Evolutionary conservation across 306 rosid species (phyloP).

Genomic region (Hylodesmum podocarpum): DNA sequence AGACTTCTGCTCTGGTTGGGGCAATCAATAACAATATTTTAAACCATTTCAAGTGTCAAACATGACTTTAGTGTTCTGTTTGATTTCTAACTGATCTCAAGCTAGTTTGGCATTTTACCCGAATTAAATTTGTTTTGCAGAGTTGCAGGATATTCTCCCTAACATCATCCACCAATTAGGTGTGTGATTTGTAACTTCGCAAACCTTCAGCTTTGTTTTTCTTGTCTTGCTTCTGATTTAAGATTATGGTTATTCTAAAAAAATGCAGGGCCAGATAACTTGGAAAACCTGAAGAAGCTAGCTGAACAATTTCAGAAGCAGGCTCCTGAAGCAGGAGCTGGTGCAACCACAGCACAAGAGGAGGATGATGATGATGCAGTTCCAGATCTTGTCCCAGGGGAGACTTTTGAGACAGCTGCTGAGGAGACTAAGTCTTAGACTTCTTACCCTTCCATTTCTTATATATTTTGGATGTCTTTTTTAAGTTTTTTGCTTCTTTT

Average conservation of each 20-base stretch:
- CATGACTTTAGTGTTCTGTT: background rate
- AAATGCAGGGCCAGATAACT: conserved; percentile 77
- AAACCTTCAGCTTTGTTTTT: background rate
- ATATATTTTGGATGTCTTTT: conserved; percentile 19
- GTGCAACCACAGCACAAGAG: conserved; percentile 36
- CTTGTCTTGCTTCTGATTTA: background rate
- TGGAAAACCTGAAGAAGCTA: conserved; percentile 80
- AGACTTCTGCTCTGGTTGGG: background rate
- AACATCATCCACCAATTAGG: conserved; percentile 83
- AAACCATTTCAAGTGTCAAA: background rate
- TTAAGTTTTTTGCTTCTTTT: background rate
- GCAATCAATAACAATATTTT: background rate
- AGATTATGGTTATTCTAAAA: background rate
- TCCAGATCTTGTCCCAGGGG: conserved; percentile 77
- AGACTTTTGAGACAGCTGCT: conserved; percentile 82
- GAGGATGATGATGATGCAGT: conserved; percentile 61
- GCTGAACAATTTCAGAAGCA: conserved; percentile 91
- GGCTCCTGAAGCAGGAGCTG: conserved; percentile 65
- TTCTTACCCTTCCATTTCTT: conserved; percentile 39
- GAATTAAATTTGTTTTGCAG: conserved; percentile 36
- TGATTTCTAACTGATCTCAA: background rate
- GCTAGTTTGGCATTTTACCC: background rate
- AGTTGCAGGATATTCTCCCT: conserved; percentile 90
- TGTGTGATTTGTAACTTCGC: conserved; percentile 11
- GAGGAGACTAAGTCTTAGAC: conserved; percentile 52